These are phyloP conservation scores for Plasmopara muralis DNA, from an alignment of 352 stramenopile genomes.

Conservation along the genomic window DNA sequence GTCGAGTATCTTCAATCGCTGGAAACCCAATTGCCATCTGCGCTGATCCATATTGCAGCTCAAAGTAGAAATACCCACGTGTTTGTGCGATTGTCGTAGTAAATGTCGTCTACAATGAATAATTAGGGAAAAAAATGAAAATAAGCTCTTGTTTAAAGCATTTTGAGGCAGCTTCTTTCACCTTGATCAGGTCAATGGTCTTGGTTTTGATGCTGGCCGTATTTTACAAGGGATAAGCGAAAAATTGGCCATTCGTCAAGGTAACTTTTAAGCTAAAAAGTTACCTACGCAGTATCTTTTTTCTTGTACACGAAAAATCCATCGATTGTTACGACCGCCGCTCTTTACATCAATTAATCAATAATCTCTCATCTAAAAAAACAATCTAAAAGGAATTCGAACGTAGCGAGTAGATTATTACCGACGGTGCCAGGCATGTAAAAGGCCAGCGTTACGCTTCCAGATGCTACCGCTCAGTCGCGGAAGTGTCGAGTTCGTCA, in stretches of 20 bases:
- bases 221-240: constrained; percentile 15
- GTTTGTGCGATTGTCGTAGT: constrained; percentile 28
- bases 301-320: constrained; percentile 68
- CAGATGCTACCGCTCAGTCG: constrained; percentile 43
- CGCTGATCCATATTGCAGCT: constrained; percentile 35
- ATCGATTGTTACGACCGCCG: constrained; percentile 48
- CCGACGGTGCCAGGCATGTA: constrained; percentile 58
- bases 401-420: constrained; percentile 6
- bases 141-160: neutral
- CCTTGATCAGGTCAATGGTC: constrained; percentile 69
- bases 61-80: constrained; percentile 57
- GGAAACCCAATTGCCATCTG: constrained; percentile 49
- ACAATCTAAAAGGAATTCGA: neutral
- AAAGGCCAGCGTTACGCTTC: constrained; percentile 61
- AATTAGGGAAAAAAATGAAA: constrained; percentile 7
- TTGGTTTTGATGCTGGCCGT: constrained; percentile 28
- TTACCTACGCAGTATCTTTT: constrained; percentile 37
- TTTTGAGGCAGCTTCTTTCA: constrained; percentile 7
- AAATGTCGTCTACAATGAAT: constrained; percentile 29
- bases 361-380: constrained; percentile 1
- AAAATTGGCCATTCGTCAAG: neutral
- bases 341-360: constrained; percentile 14
- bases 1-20: constrained; percentile 30
- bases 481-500: constrained; percentile 19
- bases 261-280: constrained; percentile 1